Percentiles rank a stretch among this genome's conserved stretches.
Conservation (phyloP, 2,329 filamentous ascomycete genomes). For the Juglanconis sp. region DNA sequence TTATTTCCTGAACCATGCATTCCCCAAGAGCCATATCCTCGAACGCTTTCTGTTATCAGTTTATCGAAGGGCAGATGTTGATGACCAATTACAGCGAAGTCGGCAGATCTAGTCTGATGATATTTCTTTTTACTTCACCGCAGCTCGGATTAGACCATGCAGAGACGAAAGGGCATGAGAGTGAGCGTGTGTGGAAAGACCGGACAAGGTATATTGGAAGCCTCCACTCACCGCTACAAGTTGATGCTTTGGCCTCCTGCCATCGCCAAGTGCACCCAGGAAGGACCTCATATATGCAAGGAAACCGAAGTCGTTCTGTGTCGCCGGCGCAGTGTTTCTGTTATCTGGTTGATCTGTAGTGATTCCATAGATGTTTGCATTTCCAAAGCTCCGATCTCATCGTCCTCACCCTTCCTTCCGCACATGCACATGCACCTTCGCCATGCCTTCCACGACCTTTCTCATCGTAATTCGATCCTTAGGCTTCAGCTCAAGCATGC, state of each 20-base stretch:
- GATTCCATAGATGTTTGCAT: neutral
- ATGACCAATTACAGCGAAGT: no score
- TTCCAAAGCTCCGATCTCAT: neutral
- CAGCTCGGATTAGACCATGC: neutral
- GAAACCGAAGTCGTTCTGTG: neutral
- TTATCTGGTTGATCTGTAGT: neutral
- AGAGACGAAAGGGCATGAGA: neutral
- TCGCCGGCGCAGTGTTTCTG: neutral
- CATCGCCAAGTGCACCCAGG: neutral
- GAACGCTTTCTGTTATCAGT: no score
- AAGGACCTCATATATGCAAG: neutral
- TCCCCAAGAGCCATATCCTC: no score
- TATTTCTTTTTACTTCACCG: no score
- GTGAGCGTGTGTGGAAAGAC: neutral
- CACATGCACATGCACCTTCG: constrained; percentile 24
- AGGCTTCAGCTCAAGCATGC: constrained; percentile 53
- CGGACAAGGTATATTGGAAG: no score
- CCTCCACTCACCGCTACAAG: neutral
- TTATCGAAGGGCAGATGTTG: no score
- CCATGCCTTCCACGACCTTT: constrained; percentile 45
- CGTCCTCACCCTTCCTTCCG: constrained; percentile 27
- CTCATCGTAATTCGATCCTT: constrained; percentile 52
- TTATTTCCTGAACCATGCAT: no score
- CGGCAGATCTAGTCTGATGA: no score
- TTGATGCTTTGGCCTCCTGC: neutral